These are phyloP conservation scores for Viridothelium virens DNA, from an alignment of 495 filamentous ascomycete species.

Conservation along the genomic window DNA sequence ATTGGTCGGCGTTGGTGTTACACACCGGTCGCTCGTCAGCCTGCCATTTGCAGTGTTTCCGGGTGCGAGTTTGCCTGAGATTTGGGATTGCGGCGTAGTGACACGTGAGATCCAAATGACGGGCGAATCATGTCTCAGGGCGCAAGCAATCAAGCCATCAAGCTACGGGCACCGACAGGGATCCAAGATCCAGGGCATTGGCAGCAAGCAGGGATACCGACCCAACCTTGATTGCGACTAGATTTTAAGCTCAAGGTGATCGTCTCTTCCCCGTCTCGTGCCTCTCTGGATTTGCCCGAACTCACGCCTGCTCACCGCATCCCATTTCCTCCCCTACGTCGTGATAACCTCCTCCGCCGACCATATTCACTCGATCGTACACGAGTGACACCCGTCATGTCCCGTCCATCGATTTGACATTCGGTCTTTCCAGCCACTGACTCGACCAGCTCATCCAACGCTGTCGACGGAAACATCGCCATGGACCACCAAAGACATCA, in stretches of 20 bases:
- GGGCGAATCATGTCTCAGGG: neutral
- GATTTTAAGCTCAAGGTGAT: neutral
- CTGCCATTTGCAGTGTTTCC: neutral
- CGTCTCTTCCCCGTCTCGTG: neutral
- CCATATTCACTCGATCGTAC: neutral
- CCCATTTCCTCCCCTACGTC: neutral
- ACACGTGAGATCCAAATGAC: constrained; percentile 2
- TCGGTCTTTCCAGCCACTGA: neutral
- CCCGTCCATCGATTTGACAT: neutral
- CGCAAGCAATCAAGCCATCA: neutral
- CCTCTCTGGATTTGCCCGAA: constrained; percentile 3
- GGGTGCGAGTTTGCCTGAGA: neutral
- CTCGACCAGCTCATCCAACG: neutral
- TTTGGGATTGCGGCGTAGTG: neutral
- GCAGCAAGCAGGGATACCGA: neutral
- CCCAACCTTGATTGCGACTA: constrained; percentile 3
- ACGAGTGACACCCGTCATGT: neutral
- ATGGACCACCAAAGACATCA: constrained; percentile 30
- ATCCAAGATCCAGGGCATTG: neutral
- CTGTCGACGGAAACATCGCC: constrained; percentile 10
- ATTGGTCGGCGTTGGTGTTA: neutral
- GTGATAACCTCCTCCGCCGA: neutral
- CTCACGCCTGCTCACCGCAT: constrained; percentile 4
- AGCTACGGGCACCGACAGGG: neutral
- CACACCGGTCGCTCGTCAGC: neutral